Evolutionary conservation across 73 alveolate species (phyloP), one percentile per base, ranked within the genome.

Genomic region (Tetrahymena malaccensis): DNA sequence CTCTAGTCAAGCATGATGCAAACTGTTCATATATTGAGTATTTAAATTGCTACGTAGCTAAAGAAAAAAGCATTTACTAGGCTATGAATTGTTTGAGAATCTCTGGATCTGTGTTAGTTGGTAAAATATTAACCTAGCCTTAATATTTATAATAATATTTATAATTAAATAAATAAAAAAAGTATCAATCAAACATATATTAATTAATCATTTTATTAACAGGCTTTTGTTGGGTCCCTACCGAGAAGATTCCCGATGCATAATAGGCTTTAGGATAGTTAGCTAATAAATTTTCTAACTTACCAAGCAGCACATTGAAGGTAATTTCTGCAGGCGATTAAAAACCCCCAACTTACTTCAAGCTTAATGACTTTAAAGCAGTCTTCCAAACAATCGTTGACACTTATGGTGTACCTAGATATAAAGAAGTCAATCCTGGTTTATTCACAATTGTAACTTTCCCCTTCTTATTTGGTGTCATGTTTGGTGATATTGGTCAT

Each of bases 331-430:
- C 89, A 19, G 89, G 89, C 2, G 43, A 70, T 25, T n/a, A 70
- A 55, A 89, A 84, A 43, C 98, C 98, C 22, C 99, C 99, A 43
- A 98, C 99, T 35, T 97, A 98, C 96, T 96, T 98, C 93, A 97
- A 96, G 57, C 55, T 99, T 35, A 98, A 98, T 94, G 99, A 98
- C 84, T 98, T 98, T 96, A 96, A 98, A 27, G 94, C 93, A 93
- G 97, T 98, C 9, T 98, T 98, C 97, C 98, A 98, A 94, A 98
- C 97, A 94, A 98, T 98, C 43, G 99, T 98, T 15, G 97, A 98
- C 94, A 98, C 99, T 43, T 98, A 98, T 95, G 99, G 99, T 44
- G 96, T 98, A 56, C 99, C 99, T 0, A 97, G 97, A 96, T 98
- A 98, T 96, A 95, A 97, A 94, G 99, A 98, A 94, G 98, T 98